Percentiles rank a stretch among this genome's conserved stretches.
Evolutionary conservation across 2,329 filamentous ascomycete genomes (phyloP).

Genomic region (Penicillium sp.): DNA sequence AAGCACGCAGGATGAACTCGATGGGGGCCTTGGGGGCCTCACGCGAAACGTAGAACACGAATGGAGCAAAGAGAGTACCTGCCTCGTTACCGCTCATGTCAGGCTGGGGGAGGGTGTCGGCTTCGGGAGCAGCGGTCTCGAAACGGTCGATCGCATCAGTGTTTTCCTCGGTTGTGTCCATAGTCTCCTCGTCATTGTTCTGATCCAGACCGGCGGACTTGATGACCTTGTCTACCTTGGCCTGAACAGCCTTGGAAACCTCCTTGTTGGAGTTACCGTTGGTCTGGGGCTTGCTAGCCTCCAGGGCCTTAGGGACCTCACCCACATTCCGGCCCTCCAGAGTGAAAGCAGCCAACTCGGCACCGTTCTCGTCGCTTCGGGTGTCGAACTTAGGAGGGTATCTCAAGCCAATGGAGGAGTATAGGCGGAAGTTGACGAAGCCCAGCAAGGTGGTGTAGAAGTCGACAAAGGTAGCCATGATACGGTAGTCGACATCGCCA

Average conservation of each 20-base stretch:
- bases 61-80: slow-evolving; percentile 78
- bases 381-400: slow-evolving; percentile 95
- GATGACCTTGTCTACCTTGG: slow-evolving; percentile 61
- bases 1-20: slow-evolving; percentile 89
- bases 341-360: slow-evolving; percentile 86
- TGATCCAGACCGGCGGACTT: slow-evolving; percentile 44
- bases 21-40: slow-evolving; percentile 88
- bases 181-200: slow-evolving; percentile 44
- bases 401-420: slow-evolving; percentile 85
- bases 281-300: slow-evolving; percentile 55
- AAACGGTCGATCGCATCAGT: slow-evolving; percentile 83
- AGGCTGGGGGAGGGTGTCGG: slow-evolving; percentile 84
- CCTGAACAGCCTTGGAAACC: slow-evolving; percentile 70
- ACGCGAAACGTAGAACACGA: slow-evolving; percentile 88
- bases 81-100: slow-evolving; percentile 64
- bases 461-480: slow-evolving; percentile 98
- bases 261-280: slow-evolving; percentile 53
- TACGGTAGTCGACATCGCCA: slow-evolving; percentile 94
- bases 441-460: slow-evolving; percentile 97
- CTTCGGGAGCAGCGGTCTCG: slow-evolving; percentile 77
- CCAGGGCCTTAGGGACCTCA: slow-evolving; percentile 50
- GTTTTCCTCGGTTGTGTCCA: slow-evolving; percentile 50
- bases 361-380: slow-evolving; percentile 82
- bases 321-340: slow-evolving; percentile 71
- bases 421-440: slow-evolving; percentile 94